Conservation (phyloP, 2,329 filamentous ascomycete species). For the Colletotrichum lini region DNA sequence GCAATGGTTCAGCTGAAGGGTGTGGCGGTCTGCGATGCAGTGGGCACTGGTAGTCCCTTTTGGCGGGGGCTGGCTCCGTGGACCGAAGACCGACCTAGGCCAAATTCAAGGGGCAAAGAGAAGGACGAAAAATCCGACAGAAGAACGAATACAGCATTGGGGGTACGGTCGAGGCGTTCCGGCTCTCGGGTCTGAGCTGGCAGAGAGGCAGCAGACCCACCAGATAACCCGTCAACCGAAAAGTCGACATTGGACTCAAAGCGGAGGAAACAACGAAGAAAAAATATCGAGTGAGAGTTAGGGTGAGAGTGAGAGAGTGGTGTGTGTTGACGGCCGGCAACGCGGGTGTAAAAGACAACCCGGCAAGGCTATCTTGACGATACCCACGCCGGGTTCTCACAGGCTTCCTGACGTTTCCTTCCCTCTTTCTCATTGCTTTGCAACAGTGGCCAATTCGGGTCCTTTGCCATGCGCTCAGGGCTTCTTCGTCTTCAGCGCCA, state of each 20-base stretch:
- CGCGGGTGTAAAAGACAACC: background rate
- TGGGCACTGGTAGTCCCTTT: slow-evolving; percentile 14
- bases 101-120: slow-evolving; percentile 5
- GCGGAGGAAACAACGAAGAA: background rate
- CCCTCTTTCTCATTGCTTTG: background rate
- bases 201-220: slow-evolving; percentile 12
- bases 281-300: background rate
- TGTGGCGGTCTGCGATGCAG: slow-evolving; percentile 36
- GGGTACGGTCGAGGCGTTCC: background rate
- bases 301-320: background rate
- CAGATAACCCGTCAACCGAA: background rate
- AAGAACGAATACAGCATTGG: slow-evolving; percentile 21
- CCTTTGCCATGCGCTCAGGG: background rate
- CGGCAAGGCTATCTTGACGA: background rate
- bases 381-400: background rate
- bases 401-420: background rate
- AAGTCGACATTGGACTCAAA: background rate
- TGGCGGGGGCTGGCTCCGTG: slow-evolving; percentile 20
- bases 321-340: slow-evolving; percentile 2
- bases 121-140: slow-evolving; percentile 2
- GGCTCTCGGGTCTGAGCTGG: background rate
- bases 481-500: background rate
- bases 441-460: background rate
- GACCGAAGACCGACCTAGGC: slow-evolving; percentile 20
- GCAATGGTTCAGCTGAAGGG: slow-evolving; percentile 38